Conservation (phyloP, 1,139 yeast species). For the Geotrichum bryndzae region DNA sequence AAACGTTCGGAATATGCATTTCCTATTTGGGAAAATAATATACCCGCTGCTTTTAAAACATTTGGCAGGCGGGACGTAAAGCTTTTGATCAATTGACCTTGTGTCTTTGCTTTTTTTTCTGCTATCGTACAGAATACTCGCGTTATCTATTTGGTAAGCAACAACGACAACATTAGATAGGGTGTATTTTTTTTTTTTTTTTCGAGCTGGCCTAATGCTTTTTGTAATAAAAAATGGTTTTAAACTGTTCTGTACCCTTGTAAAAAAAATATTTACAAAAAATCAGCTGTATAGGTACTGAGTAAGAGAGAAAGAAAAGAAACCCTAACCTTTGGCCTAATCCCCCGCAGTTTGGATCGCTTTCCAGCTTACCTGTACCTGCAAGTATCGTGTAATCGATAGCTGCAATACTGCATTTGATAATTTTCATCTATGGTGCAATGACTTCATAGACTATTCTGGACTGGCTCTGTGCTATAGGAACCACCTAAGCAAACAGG, state of each 20-base stretch:
- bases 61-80: background rate
- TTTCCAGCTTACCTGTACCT: background rate
- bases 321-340: background rate
- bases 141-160: background rate
- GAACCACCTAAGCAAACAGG: too few relatives aligned
- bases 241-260: too few relatives aligned
- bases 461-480: too few relatives aligned
- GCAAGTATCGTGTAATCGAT: background rate
- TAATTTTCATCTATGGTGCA: background rate
- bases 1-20: background rate
- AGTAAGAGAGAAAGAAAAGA: background rate
- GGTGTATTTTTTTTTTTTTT: too few relatives aligned
- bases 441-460: too few relatives aligned
- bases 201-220: too few relatives aligned
- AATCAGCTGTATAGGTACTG: background rate
- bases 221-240: too few relatives aligned
- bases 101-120: background rate
- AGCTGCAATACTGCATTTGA: background rate
- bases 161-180: too few relatives aligned
- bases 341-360: background rate
- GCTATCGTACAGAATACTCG: background rate
- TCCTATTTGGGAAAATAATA: background rate
- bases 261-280: background rate
- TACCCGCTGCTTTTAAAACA: background rate
- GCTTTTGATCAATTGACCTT: background rate